These are phyloP conservation scores for Wickerhamomyces chambardii DNA, from an alignment of 805 yeast genomes.

Conservation along the genomic window DNA sequence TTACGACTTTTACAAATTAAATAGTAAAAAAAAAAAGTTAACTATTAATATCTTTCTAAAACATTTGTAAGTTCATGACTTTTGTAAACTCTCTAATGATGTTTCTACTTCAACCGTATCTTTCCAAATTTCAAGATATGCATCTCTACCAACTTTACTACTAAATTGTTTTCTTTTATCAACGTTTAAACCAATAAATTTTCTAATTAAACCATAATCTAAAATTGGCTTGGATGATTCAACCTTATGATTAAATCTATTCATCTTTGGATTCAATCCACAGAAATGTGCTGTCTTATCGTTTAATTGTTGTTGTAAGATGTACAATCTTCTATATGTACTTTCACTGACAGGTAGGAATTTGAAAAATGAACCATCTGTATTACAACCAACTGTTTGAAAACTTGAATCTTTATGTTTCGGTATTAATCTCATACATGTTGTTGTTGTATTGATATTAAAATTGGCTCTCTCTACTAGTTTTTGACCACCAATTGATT, in stretches of 20 bases:
- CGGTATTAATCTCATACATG: conserved; percentile 38
- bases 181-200: conserved; percentile 46
- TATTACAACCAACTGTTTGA: conserved; percentile 62
- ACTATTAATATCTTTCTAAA: no score
- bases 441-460: conserved; percentile 53
- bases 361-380: conserved; percentile 72
- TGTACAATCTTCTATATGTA: conserved; percentile 71
- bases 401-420: conserved; percentile 26
- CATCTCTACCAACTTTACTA: conserved; percentile 47
- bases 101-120: conserved; percentile 54
- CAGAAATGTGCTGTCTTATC: conserved; percentile 68
- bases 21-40: no score
- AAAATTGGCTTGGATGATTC: conserved; percentile 51
- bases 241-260: conserved; percentile 22
- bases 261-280: conserved; percentile 70
- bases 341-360: conserved; percentile 71
- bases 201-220: conserved; percentile 48
- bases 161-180: conserved; percentile 46
- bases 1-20: no score
- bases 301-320: conserved; percentile 77
- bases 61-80: no score
- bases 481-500: conserved; percentile 71
- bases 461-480: conserved; percentile 65
- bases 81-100: conserved; percentile 15
- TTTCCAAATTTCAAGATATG: conserved; percentile 55